Base-by-base conservation (phyloP, 768 basidiomycete genomes). In the Fomitopsis serialis region DNA sequence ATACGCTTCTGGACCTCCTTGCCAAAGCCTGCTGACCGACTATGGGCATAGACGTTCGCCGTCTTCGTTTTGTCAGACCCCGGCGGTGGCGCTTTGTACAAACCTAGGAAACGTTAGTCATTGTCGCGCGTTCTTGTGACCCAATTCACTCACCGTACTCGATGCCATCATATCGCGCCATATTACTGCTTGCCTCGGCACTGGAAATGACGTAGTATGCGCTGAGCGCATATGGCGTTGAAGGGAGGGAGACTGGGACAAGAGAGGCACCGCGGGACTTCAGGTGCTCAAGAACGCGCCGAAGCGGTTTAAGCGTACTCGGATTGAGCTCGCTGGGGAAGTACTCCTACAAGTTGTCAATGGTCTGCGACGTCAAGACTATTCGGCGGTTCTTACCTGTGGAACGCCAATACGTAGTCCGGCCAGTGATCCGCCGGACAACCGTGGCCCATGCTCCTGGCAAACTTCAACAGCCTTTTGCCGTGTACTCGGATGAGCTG, bases 181-280 rank as follows among this genome's bases (percentile, higher is more conserved):
- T 72, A 63, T 95, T 97, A 53, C 92, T 94, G 56, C 89, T 88
- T 0, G 95, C 95, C 65, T 98, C 96, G 0, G 96, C 94, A 55
- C 85, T 89, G 1, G 96, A 89, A 15, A 98, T 78, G n/a, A 97
- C 90, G 63, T 98, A 98, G 73, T 98, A 98, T 12, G 93, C 89
- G 52, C 92, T 92, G 4, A 98, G 75, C 0, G 92, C 90, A 62
- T 87, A 88, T 1, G 66, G 68, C 0, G 82, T 81, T 2, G 73
- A 69, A 0, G 92, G 89, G 11, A 98, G 72, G 9, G 87, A 86
- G 0, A 98, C 83, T 0, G 92, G 78, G 1, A 82, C 68, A 27
- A 97, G 61, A 1, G 72, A 72, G 0, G 91, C 92, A 1, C 94
- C 94, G 1, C 72, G 72, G 0, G 65, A 50, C 52, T 70, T 48